phyloP scores from a whole-genome alignment of 2,329 filamentous ascomycete genomes.

The Alternaria metachromatica region DNA sequence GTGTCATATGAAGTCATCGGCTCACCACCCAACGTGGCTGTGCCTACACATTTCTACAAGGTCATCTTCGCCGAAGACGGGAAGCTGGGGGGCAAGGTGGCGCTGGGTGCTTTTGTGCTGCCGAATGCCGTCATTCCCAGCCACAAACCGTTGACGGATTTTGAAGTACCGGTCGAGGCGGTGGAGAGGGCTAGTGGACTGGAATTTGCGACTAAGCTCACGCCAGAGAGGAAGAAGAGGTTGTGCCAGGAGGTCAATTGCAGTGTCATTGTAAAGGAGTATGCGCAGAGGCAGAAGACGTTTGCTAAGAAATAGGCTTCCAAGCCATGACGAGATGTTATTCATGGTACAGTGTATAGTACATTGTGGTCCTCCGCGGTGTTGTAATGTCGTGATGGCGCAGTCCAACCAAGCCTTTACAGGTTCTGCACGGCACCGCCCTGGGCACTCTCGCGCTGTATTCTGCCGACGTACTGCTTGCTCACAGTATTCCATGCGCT shows the following conservation, averaged over 20 bases:
- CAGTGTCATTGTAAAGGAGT: slow-evolving; percentile 83
- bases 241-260: slow-evolving; percentile 89
- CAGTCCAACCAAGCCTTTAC: slow-evolving; percentile 9
- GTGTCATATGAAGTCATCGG: slow-evolving; percentile 97
- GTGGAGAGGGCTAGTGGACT: slow-evolving; percentile 91
- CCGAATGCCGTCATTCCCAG: slow-evolving; percentile 91
- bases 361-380: slow-evolving; percentile 18
- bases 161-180: slow-evolving; percentile 92
- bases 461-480: slow-evolving; percentile 56
- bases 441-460: slow-evolving; percentile 51
- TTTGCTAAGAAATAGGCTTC: slow-evolving; percentile 41
- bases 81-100: slow-evolving; percentile 67
- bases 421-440: slow-evolving; percentile 12
- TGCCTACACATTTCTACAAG: slow-evolving; percentile 99
- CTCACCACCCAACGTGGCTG: slow-evolving; percentile 88
- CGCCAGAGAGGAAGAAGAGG: slow-evolving; percentile 73
- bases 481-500: slow-evolving; percentile 59
- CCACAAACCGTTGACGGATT: slow-evolving; percentile 83
- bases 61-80: slow-evolving; percentile 96
- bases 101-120: slow-evolving; percentile 91
- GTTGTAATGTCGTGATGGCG: not conserved
- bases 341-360: slow-evolving; percentile 33
- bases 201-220: slow-evolving; percentile 85
- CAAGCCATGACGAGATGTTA: slow-evolving; percentile 1
- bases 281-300: slow-evolving; percentile 63